Evolutionary conservation across 1,284 basidiomycete species (phyloP).

Genomic region (Cryptococcus hybrid): DNA sequence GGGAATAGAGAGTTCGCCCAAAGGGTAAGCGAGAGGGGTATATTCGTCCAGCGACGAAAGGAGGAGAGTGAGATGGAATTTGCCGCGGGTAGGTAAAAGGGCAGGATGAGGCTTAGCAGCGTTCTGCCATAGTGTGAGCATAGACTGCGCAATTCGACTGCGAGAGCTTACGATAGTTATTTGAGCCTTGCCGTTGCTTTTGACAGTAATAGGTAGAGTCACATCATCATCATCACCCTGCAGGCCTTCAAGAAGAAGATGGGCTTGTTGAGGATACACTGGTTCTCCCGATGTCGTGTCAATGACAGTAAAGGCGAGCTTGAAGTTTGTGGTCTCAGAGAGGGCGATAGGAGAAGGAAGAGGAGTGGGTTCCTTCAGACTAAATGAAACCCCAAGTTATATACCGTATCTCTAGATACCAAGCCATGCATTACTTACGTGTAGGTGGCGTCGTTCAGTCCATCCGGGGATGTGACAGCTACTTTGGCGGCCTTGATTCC

Average conservation of each 20-base stretch:
- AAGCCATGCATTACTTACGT: slow-evolving; percentile 21
- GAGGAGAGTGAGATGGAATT: slow-evolving; percentile 35
- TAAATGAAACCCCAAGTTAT: slow-evolving; percentile 2
- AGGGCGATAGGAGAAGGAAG: slow-evolving; percentile 23
- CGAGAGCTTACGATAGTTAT: slow-evolving; percentile 65
- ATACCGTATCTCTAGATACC: neutral
- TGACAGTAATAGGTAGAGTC: slow-evolving; percentile 72
- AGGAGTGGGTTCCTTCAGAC: slow-evolving; percentile 27
- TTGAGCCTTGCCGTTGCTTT: slow-evolving; percentile 71
- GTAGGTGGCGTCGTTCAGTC: slow-evolving; percentile 34
- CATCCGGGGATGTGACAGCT: slow-evolving; percentile 35
- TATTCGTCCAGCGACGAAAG: slow-evolving; percentile 53
- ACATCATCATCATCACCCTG: slow-evolving; percentile 62
- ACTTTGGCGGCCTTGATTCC: slow-evolving; percentile 37
- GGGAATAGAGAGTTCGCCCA: slow-evolving; percentile 61
- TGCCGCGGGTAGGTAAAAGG: slow-evolving; percentile 30
- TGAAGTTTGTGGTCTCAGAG: slow-evolving; percentile 54
- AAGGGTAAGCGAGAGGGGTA: slow-evolving; percentile 65
- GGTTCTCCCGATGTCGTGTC: slow-evolving; percentile 58
- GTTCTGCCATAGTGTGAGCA: slow-evolving; percentile 26
- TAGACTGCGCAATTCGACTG: slow-evolving; percentile 55
- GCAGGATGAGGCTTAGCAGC: slow-evolving; percentile 34
- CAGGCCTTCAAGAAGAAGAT: slow-evolving; percentile 76
- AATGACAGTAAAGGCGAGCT: slow-evolving; percentile 70
- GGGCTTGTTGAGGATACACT: slow-evolving; percentile 79